A percentile compares a stretch with the other conserved stretches of the same genome.
Evolutionary conservation across 2,329 filamentous ascomycete genomes (phyloP).

Genomic region (Nothomitra cinnamomea): DNA sequence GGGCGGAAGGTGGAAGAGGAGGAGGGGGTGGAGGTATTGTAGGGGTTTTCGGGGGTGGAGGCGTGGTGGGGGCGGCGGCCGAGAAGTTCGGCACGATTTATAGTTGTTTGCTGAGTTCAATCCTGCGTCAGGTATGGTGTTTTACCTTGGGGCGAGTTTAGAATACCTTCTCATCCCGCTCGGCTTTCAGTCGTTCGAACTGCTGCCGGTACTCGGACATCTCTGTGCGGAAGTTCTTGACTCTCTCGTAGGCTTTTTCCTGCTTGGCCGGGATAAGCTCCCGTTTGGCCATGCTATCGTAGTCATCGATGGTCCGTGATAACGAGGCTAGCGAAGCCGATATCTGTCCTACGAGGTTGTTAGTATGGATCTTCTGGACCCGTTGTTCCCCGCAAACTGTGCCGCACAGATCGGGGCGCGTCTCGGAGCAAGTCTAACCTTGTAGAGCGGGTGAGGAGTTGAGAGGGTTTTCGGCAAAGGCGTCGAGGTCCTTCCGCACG

Average conservation of each 20-base stretch:
- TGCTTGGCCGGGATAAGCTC: conserved; percentile 86
- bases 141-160: too few relatives aligned
- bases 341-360: conserved; percentile 40
- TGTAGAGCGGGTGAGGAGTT: conserved; percentile 46
- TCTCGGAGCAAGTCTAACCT: too few relatives aligned
- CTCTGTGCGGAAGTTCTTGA: conserved; percentile 72
- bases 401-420: too few relatives aligned
- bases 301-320: conserved; percentile 82
- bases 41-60: conserved; percentile 84
- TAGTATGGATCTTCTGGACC: too few relatives aligned
- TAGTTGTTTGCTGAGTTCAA: conserved; percentile 33
- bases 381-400: too few relatives aligned
- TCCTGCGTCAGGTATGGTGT: too few relatives aligned
- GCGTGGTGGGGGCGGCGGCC: conserved; percentile 66
- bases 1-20: conserved; percentile 25
- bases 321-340: conserved; percentile 69
- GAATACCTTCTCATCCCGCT: conserved; percentile 54
- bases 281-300: conserved; percentile 66
- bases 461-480: conserved; percentile 41
- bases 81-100: conserved; percentile 67
- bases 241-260: conserved; percentile 71
- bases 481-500: conserved; percentile 58
- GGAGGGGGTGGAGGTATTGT: conserved; percentile 42
- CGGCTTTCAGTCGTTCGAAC: conserved; percentile 60
- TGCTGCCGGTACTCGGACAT: conserved; percentile 62